phyloP scores from a whole-genome alignment of 306 rosid species.

The Castanospermum australe region DNA sequence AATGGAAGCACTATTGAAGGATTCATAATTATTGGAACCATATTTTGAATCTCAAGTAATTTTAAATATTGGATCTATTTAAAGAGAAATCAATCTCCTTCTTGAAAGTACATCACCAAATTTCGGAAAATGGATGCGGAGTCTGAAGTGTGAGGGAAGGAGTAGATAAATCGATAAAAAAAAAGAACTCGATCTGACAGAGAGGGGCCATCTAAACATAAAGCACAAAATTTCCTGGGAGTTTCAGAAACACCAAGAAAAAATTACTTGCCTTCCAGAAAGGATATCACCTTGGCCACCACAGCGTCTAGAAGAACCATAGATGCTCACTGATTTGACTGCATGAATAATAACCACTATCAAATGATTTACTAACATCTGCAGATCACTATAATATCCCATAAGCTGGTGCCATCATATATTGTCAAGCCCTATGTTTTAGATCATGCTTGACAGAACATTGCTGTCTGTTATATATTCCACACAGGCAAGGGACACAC shows the following conservation, averaged over 20 bases:
- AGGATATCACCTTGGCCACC: constrained; percentile 98
- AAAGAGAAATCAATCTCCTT: too few species aligned
- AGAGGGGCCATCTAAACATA: constrained; percentile 1
- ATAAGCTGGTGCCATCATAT: not conserved
- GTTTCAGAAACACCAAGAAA: not conserved
- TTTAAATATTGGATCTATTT: too few species aligned
- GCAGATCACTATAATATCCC: not conserved
- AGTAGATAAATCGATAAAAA: not conserved
- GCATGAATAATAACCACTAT: constrained; percentile 29
- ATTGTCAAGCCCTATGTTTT: not conserved
- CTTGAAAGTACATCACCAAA: too few species aligned
- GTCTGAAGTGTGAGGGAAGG: not conserved
- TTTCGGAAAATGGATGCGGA: too few species aligned
- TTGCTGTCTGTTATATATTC: not conserved
- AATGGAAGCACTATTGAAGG: not conserved
- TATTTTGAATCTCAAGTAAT: too few species aligned
- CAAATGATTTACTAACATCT: constrained; percentile 11
- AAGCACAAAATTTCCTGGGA: not conserved
- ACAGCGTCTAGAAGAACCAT: constrained; percentile 91
- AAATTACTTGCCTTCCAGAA: constrained; percentile 82
- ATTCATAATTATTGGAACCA: not conserved
- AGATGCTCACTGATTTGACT: constrained; percentile 78
- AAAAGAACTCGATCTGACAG: not conserved
- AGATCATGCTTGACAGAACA: not conserved
- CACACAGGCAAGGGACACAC: not conserved